A percentile compares a stretch with the other conserved stretches of the same genome.
phyloP scores from a whole-genome alignment of 192 early-diverging fungal species.

The Entophlyctis luteolus region DNA sequence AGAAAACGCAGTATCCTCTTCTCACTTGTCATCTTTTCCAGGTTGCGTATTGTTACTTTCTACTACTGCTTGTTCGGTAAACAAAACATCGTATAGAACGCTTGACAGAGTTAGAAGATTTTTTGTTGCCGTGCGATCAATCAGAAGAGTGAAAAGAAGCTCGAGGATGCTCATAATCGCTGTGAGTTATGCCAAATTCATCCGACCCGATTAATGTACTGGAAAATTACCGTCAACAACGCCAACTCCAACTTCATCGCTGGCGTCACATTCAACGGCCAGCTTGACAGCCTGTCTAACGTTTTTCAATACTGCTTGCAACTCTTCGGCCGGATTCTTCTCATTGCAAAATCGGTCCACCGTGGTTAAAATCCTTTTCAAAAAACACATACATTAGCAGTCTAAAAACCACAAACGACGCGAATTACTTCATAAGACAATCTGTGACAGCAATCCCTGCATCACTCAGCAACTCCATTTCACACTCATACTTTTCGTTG shows the following conservation, averaged over 20 bases:
- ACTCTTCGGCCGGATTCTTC: neutral
- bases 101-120: neutral
- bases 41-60: neutral
- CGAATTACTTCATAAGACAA: neutral
- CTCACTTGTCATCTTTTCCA: neutral
- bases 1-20: neutral
- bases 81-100: neutral
- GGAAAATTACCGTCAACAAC: neutral
- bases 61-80: neutral
- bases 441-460: neutral
- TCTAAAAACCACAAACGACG: neutral
- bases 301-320: neutral
- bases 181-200: neutral
- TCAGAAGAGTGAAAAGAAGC: neutral
- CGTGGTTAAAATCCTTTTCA: neutral
- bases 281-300: neutral
- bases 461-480: neutral
- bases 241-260: neutral
- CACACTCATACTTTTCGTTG: neutral
- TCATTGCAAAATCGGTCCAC: neutral
- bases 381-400: neutral
- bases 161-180: neutral
- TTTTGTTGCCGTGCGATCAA: neutral
- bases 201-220: neutral
- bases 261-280: neutral